Conservation (phyloP, 305 asterid species). For the Rubia balearica region DNA sequence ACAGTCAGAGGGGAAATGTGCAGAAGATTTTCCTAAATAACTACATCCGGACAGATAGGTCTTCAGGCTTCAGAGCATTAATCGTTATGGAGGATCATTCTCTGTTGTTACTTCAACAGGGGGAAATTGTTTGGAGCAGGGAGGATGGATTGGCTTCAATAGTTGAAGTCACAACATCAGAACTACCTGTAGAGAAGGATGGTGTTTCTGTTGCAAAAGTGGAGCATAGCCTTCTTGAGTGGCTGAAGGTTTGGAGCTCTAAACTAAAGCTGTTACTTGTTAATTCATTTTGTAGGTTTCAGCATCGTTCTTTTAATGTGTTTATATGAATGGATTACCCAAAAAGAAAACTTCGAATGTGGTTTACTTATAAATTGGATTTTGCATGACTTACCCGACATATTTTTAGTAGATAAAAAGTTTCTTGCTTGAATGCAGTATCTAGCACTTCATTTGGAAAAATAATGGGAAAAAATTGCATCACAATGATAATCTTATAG, state of each 20-base stretch:
- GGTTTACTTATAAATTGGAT: not conserved
- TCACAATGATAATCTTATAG: not conserved
- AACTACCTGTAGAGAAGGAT: slow-evolving; percentile 77
- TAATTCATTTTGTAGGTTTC: slow-evolving; percentile 3
- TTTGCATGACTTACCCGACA: not conserved
- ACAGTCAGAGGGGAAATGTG: slow-evolving; percentile 62
- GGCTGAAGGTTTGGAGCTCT: slow-evolving; percentile 74
- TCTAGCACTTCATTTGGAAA: not conserved
- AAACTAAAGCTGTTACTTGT: not conserved
- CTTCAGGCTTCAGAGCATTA: slow-evolving; percentile 89
- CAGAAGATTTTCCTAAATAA: slow-evolving; percentile 79
- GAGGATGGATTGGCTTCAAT: slow-evolving; percentile 96
- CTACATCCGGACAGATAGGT: slow-evolving; percentile 73
- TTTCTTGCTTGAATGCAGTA: not conserved
- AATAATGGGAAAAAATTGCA: not conserved
- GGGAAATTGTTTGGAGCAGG: slow-evolving; percentile 87
- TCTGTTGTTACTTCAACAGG: slow-evolving; percentile 69
- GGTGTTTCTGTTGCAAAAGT: slow-evolving; percentile 95
- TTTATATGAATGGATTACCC: not conserved
- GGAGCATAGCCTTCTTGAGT: slow-evolving; percentile 80
- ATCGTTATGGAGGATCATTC: slow-evolving; percentile 98
- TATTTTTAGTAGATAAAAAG: not conserved
- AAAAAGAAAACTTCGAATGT: not conserved
- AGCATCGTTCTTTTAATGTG: not conserved
- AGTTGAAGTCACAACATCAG: slow-evolving; percentile 76